phyloP scores from a whole-genome alignment of 495 filamentous ascomycete genomes.

The Lophiotrema nucula region DNA sequence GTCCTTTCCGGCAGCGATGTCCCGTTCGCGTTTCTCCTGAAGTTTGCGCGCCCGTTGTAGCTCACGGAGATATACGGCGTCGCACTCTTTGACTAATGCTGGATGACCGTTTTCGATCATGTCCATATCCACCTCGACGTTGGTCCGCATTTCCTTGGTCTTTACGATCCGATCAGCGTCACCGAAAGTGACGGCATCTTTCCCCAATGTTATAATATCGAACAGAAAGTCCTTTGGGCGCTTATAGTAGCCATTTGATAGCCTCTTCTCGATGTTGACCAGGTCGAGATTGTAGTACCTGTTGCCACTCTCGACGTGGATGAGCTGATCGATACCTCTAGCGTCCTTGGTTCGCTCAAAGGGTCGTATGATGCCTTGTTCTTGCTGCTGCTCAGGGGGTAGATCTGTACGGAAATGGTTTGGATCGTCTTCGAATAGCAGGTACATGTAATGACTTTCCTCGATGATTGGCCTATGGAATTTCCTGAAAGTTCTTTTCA shows the following conservation, averaged over 20 bases:
- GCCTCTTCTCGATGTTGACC: constrained; percentile 87
- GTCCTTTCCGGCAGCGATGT: constrained; percentile 44
- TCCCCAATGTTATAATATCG: constrained; percentile 77
- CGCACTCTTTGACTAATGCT: constrained; percentile 63
- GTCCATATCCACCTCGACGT: constrained; percentile 86
- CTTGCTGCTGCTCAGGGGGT: constrained; percentile 54
- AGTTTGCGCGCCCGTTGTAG: constrained; percentile 41
- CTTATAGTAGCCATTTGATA: constrained; percentile 94
- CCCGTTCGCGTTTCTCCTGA: constrained; percentile 58
- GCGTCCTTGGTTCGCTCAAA: constrained; percentile 73
- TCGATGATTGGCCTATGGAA: constrained; percentile 80
- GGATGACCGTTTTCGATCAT: constrained; percentile 65
- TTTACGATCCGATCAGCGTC: constrained; percentile 77
- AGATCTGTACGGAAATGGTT: constrained; percentile 76
- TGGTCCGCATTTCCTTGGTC: constrained; percentile 84
- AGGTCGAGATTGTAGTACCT: constrained; percentile 94
- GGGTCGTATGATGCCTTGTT: constrained; percentile 57
- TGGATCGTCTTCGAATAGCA: constrained; percentile 82
- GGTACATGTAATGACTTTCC: constrained; percentile 67
- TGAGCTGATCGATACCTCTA: constrained; percentile 68
- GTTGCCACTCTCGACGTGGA: constrained; percentile 67
- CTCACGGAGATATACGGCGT: constrained; percentile 73
- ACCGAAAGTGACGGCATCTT: constrained; percentile 70
- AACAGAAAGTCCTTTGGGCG: constrained; percentile 80
- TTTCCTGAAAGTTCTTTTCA: constrained; percentile 77